Base-by-base conservation (phyloP, 2,329 filamentous ascomycete species). In the Aspergillus ustus region DNA sequence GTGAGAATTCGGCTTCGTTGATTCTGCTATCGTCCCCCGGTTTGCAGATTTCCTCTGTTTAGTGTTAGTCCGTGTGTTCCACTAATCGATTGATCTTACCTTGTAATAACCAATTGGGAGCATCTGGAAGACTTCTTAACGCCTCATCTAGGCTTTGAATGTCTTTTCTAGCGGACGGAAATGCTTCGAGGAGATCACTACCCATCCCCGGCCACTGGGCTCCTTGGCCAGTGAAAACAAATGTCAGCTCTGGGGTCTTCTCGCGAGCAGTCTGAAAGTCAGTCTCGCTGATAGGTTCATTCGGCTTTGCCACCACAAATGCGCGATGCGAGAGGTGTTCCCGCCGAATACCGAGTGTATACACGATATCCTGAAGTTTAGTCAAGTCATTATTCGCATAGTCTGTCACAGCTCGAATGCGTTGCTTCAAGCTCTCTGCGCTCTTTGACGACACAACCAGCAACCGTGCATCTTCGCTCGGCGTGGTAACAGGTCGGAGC, bases 181-280 rank as follows among this genome's bases (percentile, higher is more conserved):
- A 58, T 1, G 15, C 22, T 6, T 31, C 13, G 9, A 51, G 19
- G 4, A 74, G 62, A 25, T 70, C 62, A 13, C 34, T 40, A 1
- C 70, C 74, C 74, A 76, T 76, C 4, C 48, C 58, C 8, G 60
- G 19, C 63, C 69, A 76, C 43, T 76, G 72, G 7, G 74, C 73
- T 3, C 74, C 74, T 44, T 76, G 74, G 6, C 74, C 74, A 1
- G 56, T 62, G 19, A 64, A 64, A 6, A 62, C 56, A 19, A 55
- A 53, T 3, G 29, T 50, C 25, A 61, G 7, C 19, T 28, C 29
- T 17, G 53, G 54, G 17, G 45, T n/a, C 8, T 29, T 43, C 2
- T 51, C 20, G 1, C 34, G 54, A 3, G 29, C 31, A 37, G 44
- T 20, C 44, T 48, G 31, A 22, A 50, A 57, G 20, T 22, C 4